phyloP scores from a whole-genome alignment of 257 asterid species.

The Eucommia ulmoides region DNA sequence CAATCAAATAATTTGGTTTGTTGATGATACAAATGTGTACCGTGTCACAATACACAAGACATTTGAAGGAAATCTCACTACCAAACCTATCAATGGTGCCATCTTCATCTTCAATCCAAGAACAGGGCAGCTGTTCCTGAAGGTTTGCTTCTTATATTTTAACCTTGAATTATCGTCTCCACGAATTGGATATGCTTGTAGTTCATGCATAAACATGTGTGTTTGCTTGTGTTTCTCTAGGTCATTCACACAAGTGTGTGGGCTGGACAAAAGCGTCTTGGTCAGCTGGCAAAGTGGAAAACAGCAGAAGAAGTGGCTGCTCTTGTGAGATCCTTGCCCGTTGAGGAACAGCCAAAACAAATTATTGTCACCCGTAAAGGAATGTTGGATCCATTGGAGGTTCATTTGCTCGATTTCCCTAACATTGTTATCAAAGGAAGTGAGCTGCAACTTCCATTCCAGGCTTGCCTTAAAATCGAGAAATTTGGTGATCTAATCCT shows the following conservation, averaged over 20 bases:
- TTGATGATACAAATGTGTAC: conserved; percentile 94
- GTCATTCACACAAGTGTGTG: conserved; percentile 99
- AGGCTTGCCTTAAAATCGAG: conserved; percentile 98
- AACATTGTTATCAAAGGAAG: conserved; percentile 98
- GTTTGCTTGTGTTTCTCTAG: conserved; percentile 19
- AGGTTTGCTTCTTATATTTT: conserved; percentile 42
- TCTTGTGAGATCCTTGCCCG: conserved; percentile 87
- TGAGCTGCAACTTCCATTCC: conserved; percentile 99
- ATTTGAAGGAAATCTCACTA: conserved; percentile 91
- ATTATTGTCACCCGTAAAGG: conserved; percentile 97
- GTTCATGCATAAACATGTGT: too few species aligned
- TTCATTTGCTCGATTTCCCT: conserved; percentile 95
- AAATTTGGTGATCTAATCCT: conserved; percentile 94
- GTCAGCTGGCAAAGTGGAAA: conserved; percentile 99
- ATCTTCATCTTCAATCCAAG: conserved; percentile 92
- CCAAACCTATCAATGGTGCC: conserved; percentile 98
- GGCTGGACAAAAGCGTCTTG: conserved; percentile 99
- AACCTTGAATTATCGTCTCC: too few species aligned
- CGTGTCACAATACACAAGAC: conserved; percentile 99
- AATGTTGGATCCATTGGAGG: conserved; percentile 98
- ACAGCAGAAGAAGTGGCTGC: conserved; percentile 99
- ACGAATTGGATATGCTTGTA: too few species aligned
- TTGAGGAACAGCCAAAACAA: conserved; percentile 96
- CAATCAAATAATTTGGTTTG: conserved; percentile 98
- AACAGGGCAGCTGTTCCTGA: conserved; percentile 88